Conservation (phyloP, 192 early-diverging fungal genomes). For the Dissophora ornata region DNA sequence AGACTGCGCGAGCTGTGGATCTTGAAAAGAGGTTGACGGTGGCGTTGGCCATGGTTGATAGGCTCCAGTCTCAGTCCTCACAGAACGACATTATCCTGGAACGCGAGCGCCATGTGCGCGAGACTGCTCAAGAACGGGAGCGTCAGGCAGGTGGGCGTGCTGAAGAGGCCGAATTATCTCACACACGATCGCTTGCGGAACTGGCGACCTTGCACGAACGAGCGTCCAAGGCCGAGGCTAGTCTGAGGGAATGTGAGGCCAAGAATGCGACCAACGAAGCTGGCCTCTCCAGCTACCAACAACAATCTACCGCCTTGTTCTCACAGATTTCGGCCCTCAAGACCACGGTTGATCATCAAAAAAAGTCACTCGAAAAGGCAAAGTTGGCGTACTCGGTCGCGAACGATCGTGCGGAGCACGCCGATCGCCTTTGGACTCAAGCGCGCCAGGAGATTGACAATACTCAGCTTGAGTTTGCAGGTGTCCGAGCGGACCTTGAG, state of each 20-base stretch:
- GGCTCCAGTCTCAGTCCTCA: constrained; percentile 34
- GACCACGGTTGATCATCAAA: constrained; percentile 57
- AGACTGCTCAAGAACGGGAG: constrained; percentile 58
- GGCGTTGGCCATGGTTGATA: constrained; percentile 55
- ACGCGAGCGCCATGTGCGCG: constrained; percentile 56
- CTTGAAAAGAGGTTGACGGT: constrained; percentile 61
- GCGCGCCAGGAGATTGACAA: constrained; percentile 56
- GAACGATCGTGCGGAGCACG: constrained; percentile 53
- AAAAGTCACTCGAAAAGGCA: constrained; percentile 57
- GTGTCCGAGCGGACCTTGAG: constrained; percentile 57
- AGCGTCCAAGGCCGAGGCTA: constrained; percentile 56
- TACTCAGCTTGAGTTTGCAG: constrained; percentile 53
- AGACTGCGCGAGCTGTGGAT: constrained; percentile 57
- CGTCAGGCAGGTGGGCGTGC: constrained; percentile 50
- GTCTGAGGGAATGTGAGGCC: constrained; percentile 52
- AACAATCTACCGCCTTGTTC: constrained; percentile 32
- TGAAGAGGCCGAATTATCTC: constrained; percentile 60
- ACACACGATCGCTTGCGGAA: constrained; percentile 58
- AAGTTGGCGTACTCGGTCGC: constrained; percentile 49
- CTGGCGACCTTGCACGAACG: constrained; percentile 58
- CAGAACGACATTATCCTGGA: constrained; percentile 54
- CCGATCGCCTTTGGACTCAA: constrained; percentile 57
- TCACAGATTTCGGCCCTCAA: constrained; percentile 45
- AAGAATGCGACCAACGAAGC: constrained; percentile 49
- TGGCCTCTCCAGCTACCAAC: constrained; percentile 48